Percentiles rank a stretch among this genome's conserved stretches.
phyloP scores from a whole-genome alignment of 495 filamentous ascomycete species.

The Aspergillus wentii region DNA sequence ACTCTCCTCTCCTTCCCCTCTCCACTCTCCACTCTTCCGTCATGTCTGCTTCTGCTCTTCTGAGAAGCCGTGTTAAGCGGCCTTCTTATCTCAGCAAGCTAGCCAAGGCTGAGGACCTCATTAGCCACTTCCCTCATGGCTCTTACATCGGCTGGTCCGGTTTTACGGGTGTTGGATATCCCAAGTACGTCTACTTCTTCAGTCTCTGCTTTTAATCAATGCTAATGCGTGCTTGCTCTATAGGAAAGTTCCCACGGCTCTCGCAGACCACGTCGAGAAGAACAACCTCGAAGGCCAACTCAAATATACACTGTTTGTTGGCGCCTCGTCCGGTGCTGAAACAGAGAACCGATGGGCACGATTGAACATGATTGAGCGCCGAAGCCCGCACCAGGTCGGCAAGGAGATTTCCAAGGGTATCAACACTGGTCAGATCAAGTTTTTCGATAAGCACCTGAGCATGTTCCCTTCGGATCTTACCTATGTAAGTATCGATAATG shows the following conservation, averaged over 20 bases:
- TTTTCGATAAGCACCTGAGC: slow-evolving; percentile 87
- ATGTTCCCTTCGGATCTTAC: slow-evolving; percentile 91
- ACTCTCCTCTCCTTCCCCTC: slow-evolving; percentile 3
- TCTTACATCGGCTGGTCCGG: slow-evolving; percentile 86
- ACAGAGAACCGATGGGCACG: slow-evolving; percentile 88
- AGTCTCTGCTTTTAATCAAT: neutral
- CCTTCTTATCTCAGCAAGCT: slow-evolving; percentile 78
- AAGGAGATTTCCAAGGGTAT: slow-evolving; percentile 90
- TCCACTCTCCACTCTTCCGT: slow-evolving; percentile 11
- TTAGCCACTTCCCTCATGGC: slow-evolving; percentile 76
- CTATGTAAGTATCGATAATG: slow-evolving; percentile 68
- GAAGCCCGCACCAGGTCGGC: slow-evolving; percentile 84
- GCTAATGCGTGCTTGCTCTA: slow-evolving; percentile 2
- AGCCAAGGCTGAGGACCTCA: slow-evolving; percentile 70
- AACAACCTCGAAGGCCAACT: slow-evolving; percentile 81
- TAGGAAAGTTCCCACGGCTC: slow-evolving; percentile 77
- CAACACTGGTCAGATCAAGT: slow-evolving; percentile 82
- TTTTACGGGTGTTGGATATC: slow-evolving; percentile 89
- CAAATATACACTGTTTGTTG: slow-evolving; percentile 83
- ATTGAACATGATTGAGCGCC: slow-evolving; percentile 84
- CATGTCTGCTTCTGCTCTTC: slow-evolving; percentile 62
- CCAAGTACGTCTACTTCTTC: slow-evolving; percentile 57
- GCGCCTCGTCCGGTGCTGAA: slow-evolving; percentile 82
- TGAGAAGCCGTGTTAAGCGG: slow-evolving; percentile 69
- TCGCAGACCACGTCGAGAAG: slow-evolving; percentile 87